Evolutionary conservation across 1,139 yeast species (phyloP), one percentile per base, ranked within the genome.

Genomic region (Diutina neorugosa): DNA sequence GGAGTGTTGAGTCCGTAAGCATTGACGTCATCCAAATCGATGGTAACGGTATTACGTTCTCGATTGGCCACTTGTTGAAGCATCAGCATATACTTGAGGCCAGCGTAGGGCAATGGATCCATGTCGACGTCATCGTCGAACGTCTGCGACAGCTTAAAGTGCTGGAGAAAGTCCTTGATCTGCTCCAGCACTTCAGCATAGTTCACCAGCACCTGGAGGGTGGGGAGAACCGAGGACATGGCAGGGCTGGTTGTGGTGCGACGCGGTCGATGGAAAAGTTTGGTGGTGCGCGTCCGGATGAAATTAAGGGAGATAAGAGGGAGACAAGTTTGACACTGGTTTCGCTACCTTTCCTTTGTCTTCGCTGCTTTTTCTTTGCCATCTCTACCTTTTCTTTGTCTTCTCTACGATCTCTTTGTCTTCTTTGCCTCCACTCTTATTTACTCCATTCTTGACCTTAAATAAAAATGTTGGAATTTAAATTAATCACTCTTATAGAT

Each of bases 21-120:
- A 65, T 76, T 90, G 50, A 74, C 71, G 65, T 94, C 99, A 64
- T 94, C 96, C 53, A 94, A 74, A 57, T 89, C 96, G 53, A 94
- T 76, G 55, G 75, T 73, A 20, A 93, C 63, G 1, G 90, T 81
- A 43, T 86, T 73, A 31, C 74, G 60, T 58, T 90, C 90, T 62
- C 98, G 79, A 67, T 94, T 89, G 55, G 98, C 91, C 31, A 94
- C 77, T 59, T 80, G 72, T 64, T 89, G 96, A 53, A 93, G 71
- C n/a, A 86, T 59, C 46, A 71, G 74, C 82, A 86, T 71, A 67
- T 93, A 93, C 66, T 93, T 93, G 37, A 87, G 83, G 31, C 87
- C 88, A 41, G 61, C 60, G 34, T 58, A 55, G 31, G 40, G 20
- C 14, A 58, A 67, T 21, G 56, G 58, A 51, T 63, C 66, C 50